Conservation (phyloP, 1,284 basidiomycete genomes). For the Thelephora terrestris region DNA sequence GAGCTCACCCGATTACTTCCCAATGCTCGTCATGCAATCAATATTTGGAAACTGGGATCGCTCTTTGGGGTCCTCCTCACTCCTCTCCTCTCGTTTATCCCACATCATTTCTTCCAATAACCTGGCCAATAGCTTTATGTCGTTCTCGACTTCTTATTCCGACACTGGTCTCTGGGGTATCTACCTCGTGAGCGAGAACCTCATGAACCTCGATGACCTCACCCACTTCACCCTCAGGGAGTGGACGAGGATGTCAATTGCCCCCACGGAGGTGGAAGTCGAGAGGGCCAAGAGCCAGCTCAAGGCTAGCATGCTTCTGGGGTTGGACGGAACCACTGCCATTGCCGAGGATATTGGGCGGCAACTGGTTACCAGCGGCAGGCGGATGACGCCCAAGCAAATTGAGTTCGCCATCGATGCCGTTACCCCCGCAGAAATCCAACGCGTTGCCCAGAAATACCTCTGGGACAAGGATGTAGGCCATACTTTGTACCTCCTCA, state of each 20-base stretch:
- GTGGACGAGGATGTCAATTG: constrained; percentile 94
- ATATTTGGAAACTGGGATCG: constrained; percentile 99
- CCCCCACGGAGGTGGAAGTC: constrained; percentile 80
- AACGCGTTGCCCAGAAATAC: constrained; percentile 92
- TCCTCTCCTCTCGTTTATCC: constrained; percentile 87
- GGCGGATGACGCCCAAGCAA: constrained; percentile 84
- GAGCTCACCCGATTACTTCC: constrained; percentile 98
- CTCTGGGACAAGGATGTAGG: constrained; percentile 91
- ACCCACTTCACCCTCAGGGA: constrained; percentile 92
- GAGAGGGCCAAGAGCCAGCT: constrained; percentile 97
- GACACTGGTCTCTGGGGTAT: constrained; percentile 99
- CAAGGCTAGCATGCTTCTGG: constrained; percentile 87
- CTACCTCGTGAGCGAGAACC: constrained; percentile 93
- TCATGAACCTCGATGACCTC: constrained; percentile 89
- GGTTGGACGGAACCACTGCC: constrained; percentile 91
- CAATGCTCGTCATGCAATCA: constrained; percentile 97
- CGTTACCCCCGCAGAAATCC: constrained; percentile 84
- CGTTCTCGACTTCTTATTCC: constrained; percentile 99
- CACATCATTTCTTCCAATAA: constrained; percentile 91
- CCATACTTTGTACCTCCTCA: constrained; percentile 12
- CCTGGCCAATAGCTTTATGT: constrained; percentile 99
- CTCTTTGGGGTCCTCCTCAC: constrained; percentile 82
- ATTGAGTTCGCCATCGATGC: constrained; percentile 91
- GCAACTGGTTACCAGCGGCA: constrained; percentile 92
- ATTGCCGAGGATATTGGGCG: constrained; percentile 98